Percentiles rank a stretch among this genome's conserved stretches.
Evolutionary conservation across 192 early-diverging fungal genomes (phyloP).

Genomic region (Coemansia sp.): DNA sequence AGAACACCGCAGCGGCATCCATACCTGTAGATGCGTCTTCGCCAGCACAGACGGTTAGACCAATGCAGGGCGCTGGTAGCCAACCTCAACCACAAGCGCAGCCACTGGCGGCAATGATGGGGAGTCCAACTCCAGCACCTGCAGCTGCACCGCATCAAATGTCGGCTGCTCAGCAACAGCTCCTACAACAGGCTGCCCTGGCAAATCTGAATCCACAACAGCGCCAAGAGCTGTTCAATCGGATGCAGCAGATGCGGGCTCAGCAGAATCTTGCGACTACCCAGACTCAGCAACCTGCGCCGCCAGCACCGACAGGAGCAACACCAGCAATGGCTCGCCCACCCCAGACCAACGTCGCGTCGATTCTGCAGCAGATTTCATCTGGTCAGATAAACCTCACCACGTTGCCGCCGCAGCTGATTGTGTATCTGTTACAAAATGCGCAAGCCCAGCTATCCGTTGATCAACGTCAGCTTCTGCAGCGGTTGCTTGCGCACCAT

Average conservation of each 20-base stretch:
- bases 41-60: slow-evolving; percentile 9
- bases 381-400: slow-evolving; percentile 29
- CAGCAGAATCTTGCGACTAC: slow-evolving; percentile 2
- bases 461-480: slow-evolving; percentile 24
- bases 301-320: slow-evolving; percentile 17
- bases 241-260: slow-evolving; percentile 30
- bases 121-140: slow-evolving; percentile 20
- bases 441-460: slow-evolving; percentile 26
- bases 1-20: not conserved
- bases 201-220: slow-evolving; percentile 33
- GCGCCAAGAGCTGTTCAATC: slow-evolving; percentile 20
- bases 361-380: slow-evolving; percentile 35
- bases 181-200: slow-evolving; percentile 13
- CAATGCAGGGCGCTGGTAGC: slow-evolving; percentile 3
- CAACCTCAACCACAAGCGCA: slow-evolving; percentile 1
- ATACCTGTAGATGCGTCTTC: not conserved
- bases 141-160: slow-evolving; percentile 17
- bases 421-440: slow-evolving; percentile 27
- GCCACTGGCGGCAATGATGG: slow-evolving; percentile 18
- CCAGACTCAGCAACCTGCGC: slow-evolving; percentile 4
- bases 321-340: slow-evolving; percentile 19
- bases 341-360: slow-evolving; percentile 25
- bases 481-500: slow-evolving; percentile 25
- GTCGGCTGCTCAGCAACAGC: slow-evolving; percentile 19
- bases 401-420: slow-evolving; percentile 22